Percentiles rank a stretch among this genome's conserved stretches.
Conservation (phyloP, 2,329 filamentous ascomycete species). For the Cladophialophora chaetospira region DNA sequence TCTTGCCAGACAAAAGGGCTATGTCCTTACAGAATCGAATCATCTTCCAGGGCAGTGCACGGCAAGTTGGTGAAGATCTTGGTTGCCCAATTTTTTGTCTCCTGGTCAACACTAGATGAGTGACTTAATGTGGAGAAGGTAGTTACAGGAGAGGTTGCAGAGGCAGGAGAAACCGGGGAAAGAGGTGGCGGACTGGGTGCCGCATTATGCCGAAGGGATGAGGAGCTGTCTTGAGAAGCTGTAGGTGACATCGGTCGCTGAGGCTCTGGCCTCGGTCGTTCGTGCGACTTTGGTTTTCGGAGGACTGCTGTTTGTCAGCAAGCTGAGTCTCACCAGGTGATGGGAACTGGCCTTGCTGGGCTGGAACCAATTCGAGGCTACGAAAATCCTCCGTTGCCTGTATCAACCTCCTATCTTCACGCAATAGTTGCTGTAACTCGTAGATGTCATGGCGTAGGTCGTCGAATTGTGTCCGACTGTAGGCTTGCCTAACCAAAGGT, state of each 20-base stretch:
- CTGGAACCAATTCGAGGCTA: conserved; percentile 21
- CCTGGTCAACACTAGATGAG: conserved; percentile 28
- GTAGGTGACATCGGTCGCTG: conserved; percentile 29
- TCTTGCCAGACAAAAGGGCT: not conserved
- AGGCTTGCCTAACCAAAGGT: conserved; percentile 20
- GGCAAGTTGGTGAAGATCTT: conserved; percentile 39
- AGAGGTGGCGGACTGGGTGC: conserved; percentile 26
- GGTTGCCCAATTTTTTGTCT: conserved; percentile 46
- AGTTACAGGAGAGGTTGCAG: conserved; percentile 25
- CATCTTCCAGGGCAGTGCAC: conserved; percentile 27
- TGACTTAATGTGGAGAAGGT: conserved; percentile 32
- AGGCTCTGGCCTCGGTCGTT: conserved; percentile 21
- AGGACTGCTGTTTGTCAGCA: conserved; percentile 18
- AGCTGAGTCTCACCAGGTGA: not conserved
- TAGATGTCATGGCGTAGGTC: conserved; percentile 29
- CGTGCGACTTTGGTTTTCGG: conserved; percentile 23
- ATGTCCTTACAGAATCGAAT: conserved; percentile 20
- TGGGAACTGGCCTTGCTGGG: conserved; percentile 14
- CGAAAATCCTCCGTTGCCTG: conserved; percentile 21
- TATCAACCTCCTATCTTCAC: conserved; percentile 23
- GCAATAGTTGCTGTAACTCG: conserved; percentile 25
- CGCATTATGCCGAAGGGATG: conserved; percentile 20
- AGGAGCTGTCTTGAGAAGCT: conserved; percentile 27
- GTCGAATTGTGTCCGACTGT: conserved; percentile 20
- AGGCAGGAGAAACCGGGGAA: conserved; percentile 1